A percentile compares a stretch with the other conserved stretches of the same genome.
These are phyloP conservation scores for Claviceps paspali DNA, from an alignment of 2,329 filamentous ascomycete genomes.

Conservation along the genomic window DNA sequence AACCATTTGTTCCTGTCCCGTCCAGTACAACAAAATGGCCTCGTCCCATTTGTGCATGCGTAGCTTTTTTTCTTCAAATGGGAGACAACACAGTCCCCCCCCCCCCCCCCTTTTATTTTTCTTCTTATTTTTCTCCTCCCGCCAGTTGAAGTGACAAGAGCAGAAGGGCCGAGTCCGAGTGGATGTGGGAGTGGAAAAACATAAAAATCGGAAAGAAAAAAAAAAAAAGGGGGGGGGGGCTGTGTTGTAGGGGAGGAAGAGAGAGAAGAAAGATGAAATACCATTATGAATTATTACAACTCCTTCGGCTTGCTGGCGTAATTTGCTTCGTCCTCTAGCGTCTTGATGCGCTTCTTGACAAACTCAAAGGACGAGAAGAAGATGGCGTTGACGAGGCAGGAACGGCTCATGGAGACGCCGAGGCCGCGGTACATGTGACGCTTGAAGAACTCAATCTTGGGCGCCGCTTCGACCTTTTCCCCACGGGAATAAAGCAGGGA, in stretches of 20 bases:
- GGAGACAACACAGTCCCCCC: too few species aligned
- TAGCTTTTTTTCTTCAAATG: too few species aligned
- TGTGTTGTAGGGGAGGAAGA: too few species aligned
- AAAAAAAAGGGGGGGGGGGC: neutral
- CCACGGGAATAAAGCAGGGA: conserved; percentile 55
- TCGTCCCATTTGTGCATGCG: too few species aligned
- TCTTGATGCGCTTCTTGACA: conserved; percentile 53
- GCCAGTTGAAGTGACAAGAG: neutral
- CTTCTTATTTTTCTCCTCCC: neutral
- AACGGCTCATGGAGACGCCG: conserved; percentile 69
- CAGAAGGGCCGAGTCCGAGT: too few species aligned
- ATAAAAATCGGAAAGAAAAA: neutral
- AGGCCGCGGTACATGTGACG: conserved; percentile 69
- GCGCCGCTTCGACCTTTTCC: conserved; percentile 46
- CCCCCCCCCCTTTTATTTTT: too few species aligned
- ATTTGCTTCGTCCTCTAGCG: conserved; percentile 23
- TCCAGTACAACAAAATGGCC: too few species aligned
- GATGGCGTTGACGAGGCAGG: conserved; percentile 71
- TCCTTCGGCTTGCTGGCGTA: conserved; percentile 4
- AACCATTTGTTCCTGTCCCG: too few species aligned
- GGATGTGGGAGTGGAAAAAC: too few species aligned
- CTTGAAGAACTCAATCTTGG: conserved; percentile 66
- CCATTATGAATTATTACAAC: conserved; percentile 7
- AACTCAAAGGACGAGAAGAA: conserved; percentile 85
- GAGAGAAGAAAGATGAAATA: too few species aligned